Conservation (phyloP, 176 grass and related monocot species). For the Juncus effusus region DNA sequence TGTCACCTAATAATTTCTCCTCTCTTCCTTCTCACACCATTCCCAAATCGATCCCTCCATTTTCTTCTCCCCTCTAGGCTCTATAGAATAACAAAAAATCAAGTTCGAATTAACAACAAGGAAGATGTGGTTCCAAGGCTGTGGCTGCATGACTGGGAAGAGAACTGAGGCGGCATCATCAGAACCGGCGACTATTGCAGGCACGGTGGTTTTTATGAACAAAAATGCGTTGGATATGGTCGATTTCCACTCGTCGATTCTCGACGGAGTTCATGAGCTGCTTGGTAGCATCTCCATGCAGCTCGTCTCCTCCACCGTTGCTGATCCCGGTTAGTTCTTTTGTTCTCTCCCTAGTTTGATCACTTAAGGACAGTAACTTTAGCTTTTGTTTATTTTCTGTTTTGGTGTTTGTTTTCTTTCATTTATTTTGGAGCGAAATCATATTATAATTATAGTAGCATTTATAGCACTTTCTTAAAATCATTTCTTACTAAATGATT, state of each 20-base stretch:
- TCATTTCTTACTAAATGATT: too few relatives aligned
- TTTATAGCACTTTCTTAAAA: too few relatives aligned
- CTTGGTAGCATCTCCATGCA: constrained; percentile 54
- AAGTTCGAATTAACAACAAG: too few relatives aligned
- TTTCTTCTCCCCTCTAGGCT: too few relatives aligned
- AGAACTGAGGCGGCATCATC: constrained; percentile 42
- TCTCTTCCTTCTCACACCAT: too few relatives aligned
- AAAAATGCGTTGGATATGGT: constrained; percentile 44
- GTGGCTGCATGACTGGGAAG: constrained; percentile 47
- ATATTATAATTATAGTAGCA: not conserved
- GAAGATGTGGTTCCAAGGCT: constrained; percentile 40
- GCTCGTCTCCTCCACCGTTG: constrained; percentile 70
- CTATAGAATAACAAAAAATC: too few relatives aligned
- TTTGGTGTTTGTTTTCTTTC: not conserved
- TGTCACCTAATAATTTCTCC: too few relatives aligned
- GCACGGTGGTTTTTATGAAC: constrained; percentile 51
- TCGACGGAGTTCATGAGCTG: constrained; percentile 47
- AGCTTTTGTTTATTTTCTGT: not conserved
- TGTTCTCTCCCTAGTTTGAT: too few relatives aligned
- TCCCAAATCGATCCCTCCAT: too few relatives aligned
- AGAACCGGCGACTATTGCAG: constrained; percentile 44
- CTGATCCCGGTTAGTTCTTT: constrained; percentile 39
- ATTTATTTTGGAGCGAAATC: not conserved
- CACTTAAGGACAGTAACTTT: too few relatives aligned
- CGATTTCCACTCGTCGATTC: constrained; percentile 56